Conservation (phyloP, 768 basidiomycete genomes). For the Boletales sp. region DNA sequence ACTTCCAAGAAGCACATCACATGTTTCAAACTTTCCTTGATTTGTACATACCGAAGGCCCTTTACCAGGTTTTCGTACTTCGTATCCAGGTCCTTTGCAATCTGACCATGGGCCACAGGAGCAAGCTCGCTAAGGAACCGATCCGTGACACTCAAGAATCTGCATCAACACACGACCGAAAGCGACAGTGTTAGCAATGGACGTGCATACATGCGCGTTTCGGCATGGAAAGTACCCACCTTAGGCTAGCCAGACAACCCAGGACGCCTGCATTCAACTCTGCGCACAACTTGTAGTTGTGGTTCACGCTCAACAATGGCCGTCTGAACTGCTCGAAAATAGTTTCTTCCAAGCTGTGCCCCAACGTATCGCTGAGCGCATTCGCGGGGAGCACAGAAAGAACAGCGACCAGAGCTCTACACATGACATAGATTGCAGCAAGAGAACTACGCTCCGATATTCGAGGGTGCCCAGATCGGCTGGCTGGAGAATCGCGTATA, state of each 20-base stretch:
- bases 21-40: slow-evolving; percentile 53
- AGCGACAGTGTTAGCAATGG: background rate
- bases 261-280: slow-evolving; percentile 83
- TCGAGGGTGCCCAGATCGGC: slow-evolving; percentile 27
- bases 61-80: slow-evolving; percentile 83
- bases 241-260: slow-evolving; percentile 75
- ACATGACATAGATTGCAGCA: slow-evolving; percentile 87
- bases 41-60: slow-evolving; percentile 76
- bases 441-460: slow-evolving; percentile 68
- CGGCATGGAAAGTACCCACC: slow-evolving; percentile 44
- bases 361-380: slow-evolving; percentile 71
- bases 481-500: slow-evolving; percentile 59
- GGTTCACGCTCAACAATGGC: slow-evolving; percentile 60
- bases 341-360: slow-evolving; percentile 79
- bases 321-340: slow-evolving; percentile 82
- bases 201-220: background rate
- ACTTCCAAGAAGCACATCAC: background rate
- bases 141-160: slow-evolving; percentile 92
- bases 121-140: slow-evolving; percentile 78
- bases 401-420: slow-evolving; percentile 77
- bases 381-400: slow-evolving; percentile 72
- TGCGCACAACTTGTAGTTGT: slow-evolving; percentile 77
- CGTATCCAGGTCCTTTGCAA: slow-evolving; percentile 75
- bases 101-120: slow-evolving; percentile 70
- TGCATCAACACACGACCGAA: slow-evolving; percentile 23